A percentile compares a stretch with the other conserved stretches of the same genome.
phyloP scores from a whole-genome alignment of 805 yeast genomes.

The Ogataea naganishii region DNA sequence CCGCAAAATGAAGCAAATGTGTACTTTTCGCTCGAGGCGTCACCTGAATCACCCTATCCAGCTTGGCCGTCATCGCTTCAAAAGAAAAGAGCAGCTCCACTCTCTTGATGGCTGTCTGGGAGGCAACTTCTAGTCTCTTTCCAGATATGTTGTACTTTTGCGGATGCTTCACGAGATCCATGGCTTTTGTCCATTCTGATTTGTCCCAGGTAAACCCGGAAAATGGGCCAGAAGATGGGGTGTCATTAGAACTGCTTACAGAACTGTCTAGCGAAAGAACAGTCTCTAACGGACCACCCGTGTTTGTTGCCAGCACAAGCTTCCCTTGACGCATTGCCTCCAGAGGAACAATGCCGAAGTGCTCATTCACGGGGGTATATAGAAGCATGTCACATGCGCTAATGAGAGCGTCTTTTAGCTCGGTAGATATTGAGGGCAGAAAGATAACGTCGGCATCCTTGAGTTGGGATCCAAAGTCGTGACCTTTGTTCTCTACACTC shows the following conservation, averaged over 20 bases:
- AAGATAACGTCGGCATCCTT: conserved; percentile 47
- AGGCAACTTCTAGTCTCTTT: conserved; percentile 6
- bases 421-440: conserved; percentile 69
- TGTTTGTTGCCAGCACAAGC: conserved; percentile 78
- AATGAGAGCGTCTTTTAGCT: conserved; percentile 55
- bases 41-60: conserved; percentile 11
- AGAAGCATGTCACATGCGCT: conserved; percentile 49
- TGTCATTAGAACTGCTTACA: no score
- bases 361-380: conserved; percentile 89
- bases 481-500: conserved; percentile 9
- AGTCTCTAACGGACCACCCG: conserved; percentile 92
- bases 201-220: no score
- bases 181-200: no score
- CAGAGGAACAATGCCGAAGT: conserved; percentile 95
- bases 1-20: no score
- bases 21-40: no score
- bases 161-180: no score
- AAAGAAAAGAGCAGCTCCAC: conserved; percentile 34
- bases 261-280: no score
- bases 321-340: conserved; percentile 85
- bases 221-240: no score
- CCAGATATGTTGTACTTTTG: no score
- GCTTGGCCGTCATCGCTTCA: conserved; percentile 29
- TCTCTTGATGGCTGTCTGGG: conserved; percentile 22
- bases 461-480: conserved; percentile 8